phyloP scores from a whole-genome alignment of 768 basidiomycete genomes.

The Austroboletus eburneus region DNA sequence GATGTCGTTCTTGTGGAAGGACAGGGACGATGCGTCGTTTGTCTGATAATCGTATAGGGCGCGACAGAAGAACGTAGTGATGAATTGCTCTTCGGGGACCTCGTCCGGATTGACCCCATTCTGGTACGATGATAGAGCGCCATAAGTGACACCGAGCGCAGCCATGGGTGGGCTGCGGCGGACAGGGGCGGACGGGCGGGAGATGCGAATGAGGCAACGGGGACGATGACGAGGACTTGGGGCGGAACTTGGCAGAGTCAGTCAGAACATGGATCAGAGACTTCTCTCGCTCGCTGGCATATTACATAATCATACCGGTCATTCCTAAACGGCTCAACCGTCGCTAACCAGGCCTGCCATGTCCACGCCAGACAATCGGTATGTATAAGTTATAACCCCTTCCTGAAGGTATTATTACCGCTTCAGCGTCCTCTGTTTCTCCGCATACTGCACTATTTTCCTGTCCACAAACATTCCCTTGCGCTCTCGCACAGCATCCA shows the following conservation, averaged over 20 bases:
- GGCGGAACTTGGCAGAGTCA: slow-evolving; percentile 8
- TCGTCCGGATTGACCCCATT: slow-evolving; percentile 25
- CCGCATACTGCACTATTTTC: slow-evolving; percentile 93
- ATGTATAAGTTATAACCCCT: too few relatives aligned
- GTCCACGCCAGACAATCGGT: too few relatives aligned
- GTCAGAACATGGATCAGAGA: slow-evolving; percentile 11
- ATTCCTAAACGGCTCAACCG: not conserved
- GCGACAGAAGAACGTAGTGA: slow-evolving; percentile 78
- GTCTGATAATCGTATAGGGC: slow-evolving; percentile 90
- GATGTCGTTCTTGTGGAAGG: slow-evolving; percentile 81
- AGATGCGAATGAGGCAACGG: slow-evolving; percentile 4
- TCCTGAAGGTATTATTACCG: too few relatives aligned
- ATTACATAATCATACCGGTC: slow-evolving; percentile 24
- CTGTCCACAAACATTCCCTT: slow-evolving; percentile 96
- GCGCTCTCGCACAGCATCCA: slow-evolving; percentile 85
- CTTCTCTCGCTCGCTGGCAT: slow-evolving; percentile 7
- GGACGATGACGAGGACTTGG: slow-evolving; percentile 9
- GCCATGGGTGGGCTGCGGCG: slow-evolving; percentile 21
- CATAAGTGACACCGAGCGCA: slow-evolving; percentile 22
- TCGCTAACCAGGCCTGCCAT: slow-evolving; percentile 15
- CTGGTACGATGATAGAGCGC: slow-evolving; percentile 15
- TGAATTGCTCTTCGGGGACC: slow-evolving; percentile 51
- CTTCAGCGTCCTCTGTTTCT: slow-evolving; percentile 91
- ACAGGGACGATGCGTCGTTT: slow-evolving; percentile 84
- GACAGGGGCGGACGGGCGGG: not conserved